Base-by-base conservation (phyloP, 2,329 filamentous ascomycete species). In the Aspergillus jensenii region DNA sequence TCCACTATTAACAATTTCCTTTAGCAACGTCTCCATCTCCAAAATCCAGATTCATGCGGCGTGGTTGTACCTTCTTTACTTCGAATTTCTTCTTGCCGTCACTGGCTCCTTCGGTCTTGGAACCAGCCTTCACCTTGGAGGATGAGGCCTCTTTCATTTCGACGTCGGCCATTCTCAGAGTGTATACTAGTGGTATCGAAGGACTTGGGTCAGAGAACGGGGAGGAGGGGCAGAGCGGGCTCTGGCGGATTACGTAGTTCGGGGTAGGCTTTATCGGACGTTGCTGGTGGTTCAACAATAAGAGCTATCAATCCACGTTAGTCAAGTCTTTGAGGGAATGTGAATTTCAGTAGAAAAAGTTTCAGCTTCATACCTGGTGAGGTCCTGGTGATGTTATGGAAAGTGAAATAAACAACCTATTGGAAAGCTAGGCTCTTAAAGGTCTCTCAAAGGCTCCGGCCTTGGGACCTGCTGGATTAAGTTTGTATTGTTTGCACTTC, bases 51-150 rank as follows among this genome's bases (percentile, higher is more conserved):
- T 12, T 21, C 39, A 14, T 19, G 47, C 25, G 21, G 25, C 41
- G 27, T 23, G 52, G 17, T 15, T 75, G 61, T 76, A 96, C 95
- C 89, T 99, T 99, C 81, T 99, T 99, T 62, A 99, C 93, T 75
- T 99, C 95, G 66, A 99, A 99, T 65, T 91, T 90, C 82, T 97
- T 96, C 85, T 96, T 97, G 52, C 81, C 86, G 64, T 93, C 90
- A 39, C 68, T 72, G 44, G 72, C 73, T 45, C 76, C 77, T 59
- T 83, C 80, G 39, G 74, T 77, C 76, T 87, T 90, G 25, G 81
- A 78, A 17, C 78, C 78, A 62, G 76, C 79, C 74, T 84, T 86
- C 45, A 76, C 71, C 77, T 87, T 85, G 55, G 78, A 73, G 56
- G 70, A 76, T 35, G 87, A 86, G 47, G 90, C 92, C 76, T 98